phyloP scores from a whole-genome alignment of 2,329 filamentous ascomycete genomes.

The Monosporascus cannonballus region DNA sequence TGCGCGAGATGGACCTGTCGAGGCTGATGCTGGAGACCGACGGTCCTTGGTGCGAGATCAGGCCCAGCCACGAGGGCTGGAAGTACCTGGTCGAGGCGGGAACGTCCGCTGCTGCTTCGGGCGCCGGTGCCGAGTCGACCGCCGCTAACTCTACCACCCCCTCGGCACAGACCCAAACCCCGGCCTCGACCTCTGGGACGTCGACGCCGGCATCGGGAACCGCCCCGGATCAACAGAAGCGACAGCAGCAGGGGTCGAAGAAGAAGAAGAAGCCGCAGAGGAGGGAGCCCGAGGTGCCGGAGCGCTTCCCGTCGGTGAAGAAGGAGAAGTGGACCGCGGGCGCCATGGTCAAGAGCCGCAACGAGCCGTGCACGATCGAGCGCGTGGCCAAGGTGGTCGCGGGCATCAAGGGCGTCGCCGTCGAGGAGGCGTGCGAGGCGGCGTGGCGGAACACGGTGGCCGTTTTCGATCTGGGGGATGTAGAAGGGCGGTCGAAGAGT shows the following conservation, averaged over 20 bases:
- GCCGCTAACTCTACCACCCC: background rate
- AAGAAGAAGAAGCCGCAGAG: conserved; percentile 46
- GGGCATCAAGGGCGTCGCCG: conserved; percentile 69
- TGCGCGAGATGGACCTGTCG: conserved; percentile 71
- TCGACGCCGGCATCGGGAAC: conserved; percentile 5
- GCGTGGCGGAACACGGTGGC: conserved; percentile 75
- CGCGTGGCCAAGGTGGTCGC: conserved; percentile 87
- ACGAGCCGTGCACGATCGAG: conserved; percentile 84
- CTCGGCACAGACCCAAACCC: conserved; percentile 6
- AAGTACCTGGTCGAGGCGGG: conserved; percentile 52
- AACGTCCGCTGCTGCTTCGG: conserved; percentile 1
- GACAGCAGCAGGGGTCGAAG: conserved; percentile 23
- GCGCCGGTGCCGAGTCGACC: background rate
- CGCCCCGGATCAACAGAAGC: conserved; percentile 8
- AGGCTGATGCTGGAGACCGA: conserved; percentile 92
- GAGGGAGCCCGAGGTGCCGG: conserved; percentile 60
- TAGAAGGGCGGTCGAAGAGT: background rate
- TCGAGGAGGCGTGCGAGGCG: conserved; percentile 81
- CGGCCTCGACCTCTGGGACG: conserved; percentile 6
- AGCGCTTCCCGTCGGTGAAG: conserved; percentile 78
- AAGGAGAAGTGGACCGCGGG: conserved; percentile 92
- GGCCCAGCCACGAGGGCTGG: conserved; percentile 79
- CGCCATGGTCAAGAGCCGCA: conserved; percentile 87
- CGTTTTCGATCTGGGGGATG: conserved; percentile 68
- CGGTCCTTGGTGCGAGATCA: conserved; percentile 95